Base-by-base conservation (phyloP, 805 yeast genomes). In the Candida pseudofarinosa region DNA sequence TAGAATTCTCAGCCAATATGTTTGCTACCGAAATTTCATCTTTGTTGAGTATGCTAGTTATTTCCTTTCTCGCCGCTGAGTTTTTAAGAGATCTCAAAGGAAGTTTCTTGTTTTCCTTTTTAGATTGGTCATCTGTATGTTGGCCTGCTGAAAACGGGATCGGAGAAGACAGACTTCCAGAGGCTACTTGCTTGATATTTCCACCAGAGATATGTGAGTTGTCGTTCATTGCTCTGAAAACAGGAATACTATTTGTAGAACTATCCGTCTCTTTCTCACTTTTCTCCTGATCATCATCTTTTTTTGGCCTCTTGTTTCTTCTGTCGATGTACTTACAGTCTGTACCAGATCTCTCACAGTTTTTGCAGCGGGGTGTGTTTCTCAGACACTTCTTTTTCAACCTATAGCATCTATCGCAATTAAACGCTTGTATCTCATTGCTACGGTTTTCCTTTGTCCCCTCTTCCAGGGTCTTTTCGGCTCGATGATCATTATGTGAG, bases 341-440 rank as follows among this genome's bases (percentile, higher is more conserved):
- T 23, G 65, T 49, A 2, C 63, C 60, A 2, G 71, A 53, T 42
- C 62, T 62, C n/a, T 37, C 41, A 47, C 76, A 70, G 48, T 66
- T 60, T 34, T 55, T 50, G 41, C 76, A 70, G 41, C 49, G 53
- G 7, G 75, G 74, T 42, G 61, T 63, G 28, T 57, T 59, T 39
- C 73, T 55, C 37, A 62, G 58, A 47, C 74, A 70, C 50, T 68
- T 67, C 49, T 70, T 70, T 56, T 70, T 70, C 43, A 70, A 56
- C 32, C 68, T 54, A 45, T 70, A 68, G 52, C 74, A 69, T 16
- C 73, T 52, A 30, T 51, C 59, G 45, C 74, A 69, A 54, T 65
- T 69, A 47, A 56, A 59, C 12, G 65, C 59, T 44, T 65, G 69
- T 23, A 23, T 23, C 10, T 23, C 28, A 23, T 10, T 23, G 28